A percentile compares a stretch with the other conserved stretches of the same genome.
phyloP scores from a whole-genome alignment of 176 grass and related monocot genomes.

The Pharus latifolius region DNA sequence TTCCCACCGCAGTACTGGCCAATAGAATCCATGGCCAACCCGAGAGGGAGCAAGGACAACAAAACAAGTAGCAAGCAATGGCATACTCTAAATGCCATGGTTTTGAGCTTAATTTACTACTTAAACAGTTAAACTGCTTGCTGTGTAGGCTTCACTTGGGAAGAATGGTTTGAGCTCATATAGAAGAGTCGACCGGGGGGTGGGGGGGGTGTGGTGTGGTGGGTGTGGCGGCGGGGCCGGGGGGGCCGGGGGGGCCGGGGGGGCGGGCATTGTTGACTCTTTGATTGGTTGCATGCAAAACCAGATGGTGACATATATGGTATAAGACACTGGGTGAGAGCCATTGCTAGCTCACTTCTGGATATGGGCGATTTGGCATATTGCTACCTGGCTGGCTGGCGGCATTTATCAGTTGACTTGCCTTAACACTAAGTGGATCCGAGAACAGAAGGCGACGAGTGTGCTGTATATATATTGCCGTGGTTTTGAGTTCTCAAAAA shows the following conservation, averaged over 20 bases:
- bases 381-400: conserved; percentile 14
- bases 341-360: conserved; percentile 13
- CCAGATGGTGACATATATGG: background rate
- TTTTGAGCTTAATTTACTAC: background rate
- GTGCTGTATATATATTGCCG: too few relatives aligned
- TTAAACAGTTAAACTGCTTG: too few relatives aligned
- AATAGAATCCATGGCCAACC: conserved; percentile 27
- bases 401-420: conserved; percentile 6
- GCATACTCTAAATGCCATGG: conserved; percentile 30
- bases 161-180: conserved; percentile 18
- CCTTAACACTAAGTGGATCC: too few relatives aligned
- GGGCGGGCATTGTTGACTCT: conserved; percentile 1
- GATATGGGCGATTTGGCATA: background rate
- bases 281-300: conserved; percentile 12
- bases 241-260: background rate
- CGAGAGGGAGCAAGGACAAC: conserved; percentile 25
- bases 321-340: background rate
- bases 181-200: background rate
- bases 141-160: background rate
- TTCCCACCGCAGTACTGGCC: conserved; percentile 31
- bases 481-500: too few relatives aligned
- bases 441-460: too few relatives aligned
- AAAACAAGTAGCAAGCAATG: conserved; percentile 19
- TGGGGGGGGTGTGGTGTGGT: background rate
- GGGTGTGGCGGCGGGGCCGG: too few relatives aligned